phyloP scores from a whole-genome alignment of 495 filamentous ascomycete genomes.

The Talaromyces trachyspermus region DNA sequence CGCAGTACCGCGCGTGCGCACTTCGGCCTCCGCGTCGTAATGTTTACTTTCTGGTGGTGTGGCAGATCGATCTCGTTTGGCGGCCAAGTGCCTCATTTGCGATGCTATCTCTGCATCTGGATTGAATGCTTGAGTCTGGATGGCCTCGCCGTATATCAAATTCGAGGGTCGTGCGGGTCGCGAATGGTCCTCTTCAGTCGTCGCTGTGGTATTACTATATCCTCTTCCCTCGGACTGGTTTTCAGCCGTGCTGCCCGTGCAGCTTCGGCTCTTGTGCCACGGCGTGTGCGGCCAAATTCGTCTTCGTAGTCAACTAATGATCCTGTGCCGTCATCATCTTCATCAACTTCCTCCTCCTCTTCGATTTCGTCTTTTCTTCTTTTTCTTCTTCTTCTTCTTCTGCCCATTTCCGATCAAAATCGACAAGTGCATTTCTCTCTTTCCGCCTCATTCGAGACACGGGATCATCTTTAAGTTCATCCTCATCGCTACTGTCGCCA shows the following conservation, averaged over 20 bases:
- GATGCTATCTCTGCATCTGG: constrained; percentile 51
- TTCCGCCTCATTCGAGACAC: constrained; percentile 26
- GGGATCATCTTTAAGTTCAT: constrained; percentile 40
- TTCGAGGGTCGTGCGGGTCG: constrained; percentile 56
- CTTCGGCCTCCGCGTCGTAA: constrained; percentile 77
- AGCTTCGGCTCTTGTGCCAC: constrained; percentile 56
- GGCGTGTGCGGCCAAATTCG: constrained; percentile 76
- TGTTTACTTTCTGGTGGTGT: constrained; percentile 75
- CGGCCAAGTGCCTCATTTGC: constrained; percentile 65
- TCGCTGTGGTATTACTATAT: too few relatives aligned
- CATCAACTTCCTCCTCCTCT: constrained; percentile 25
- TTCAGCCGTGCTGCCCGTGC: constrained; percentile 47
- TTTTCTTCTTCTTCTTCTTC: constrained; percentile 45
- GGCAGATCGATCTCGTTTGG: constrained; percentile 60
- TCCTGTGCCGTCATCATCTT: constrained; percentile 36
- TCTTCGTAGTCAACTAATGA: constrained; percentile 77
- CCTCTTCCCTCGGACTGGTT: constrained; percentile 21
- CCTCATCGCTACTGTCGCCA: constrained; percentile 19
- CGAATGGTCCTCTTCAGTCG: constrained; percentile 43
- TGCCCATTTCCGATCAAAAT: constrained; percentile 94
- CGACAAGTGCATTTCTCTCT: constrained; percentile 57
- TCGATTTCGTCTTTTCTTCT: constrained; percentile 28
- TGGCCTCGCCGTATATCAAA: constrained; percentile 75
- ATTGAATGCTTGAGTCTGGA: constrained; percentile 75
- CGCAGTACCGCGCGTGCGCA: constrained; percentile 78